Base-by-base conservation (phyloP, 345 rosid species). In the Raphanus sativus region DNA sequence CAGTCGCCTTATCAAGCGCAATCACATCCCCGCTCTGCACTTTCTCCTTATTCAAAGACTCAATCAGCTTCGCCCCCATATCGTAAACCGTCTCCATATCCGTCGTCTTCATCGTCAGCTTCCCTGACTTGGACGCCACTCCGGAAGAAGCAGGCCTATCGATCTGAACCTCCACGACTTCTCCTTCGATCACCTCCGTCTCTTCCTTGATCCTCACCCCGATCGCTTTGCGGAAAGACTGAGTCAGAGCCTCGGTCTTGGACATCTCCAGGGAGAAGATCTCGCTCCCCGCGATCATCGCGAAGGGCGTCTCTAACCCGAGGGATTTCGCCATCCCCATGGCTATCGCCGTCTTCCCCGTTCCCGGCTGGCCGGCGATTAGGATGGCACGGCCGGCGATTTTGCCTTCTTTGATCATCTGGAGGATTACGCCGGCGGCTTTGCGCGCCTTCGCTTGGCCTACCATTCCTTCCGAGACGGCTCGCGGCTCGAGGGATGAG, bases 261-360 rank as follows among this genome's bases (percentile, higher is more conserved):
- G 98, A 94, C 97, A 94, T 92, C 36, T 92, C 97, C 1, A 94
- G 85, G 1, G 98, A 92, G 87, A 92, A 94, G 36, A 94, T 85
- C 81, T 94, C 98, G 62, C 97, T 90, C 2, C 79, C 98, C 1
- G 97, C 89, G 55, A 92, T 87, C 97, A 92, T 90, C 0, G 98
- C 91, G 45, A 94, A 94, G 24, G 98, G 98, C 24, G 98, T 94
- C 72, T 94, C 98, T 15, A 86, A 85, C 10, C 98, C 98, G 0
- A 94, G 89, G 3, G 98, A 94, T 76, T 92, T 94, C 12, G 98
- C 98, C 94, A 94, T 89, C 10, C 98, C 98, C 97, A 94, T 94
- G 0, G 98, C 98, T 25, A 92, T 94, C 13, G 98, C 98, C 0
- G 98, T 94, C 71, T 94, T 94, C 4, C 98, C 98, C 0, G 98